Conservation (phyloP, 1,139 yeast species). For the Pichia sp. region DNA sequence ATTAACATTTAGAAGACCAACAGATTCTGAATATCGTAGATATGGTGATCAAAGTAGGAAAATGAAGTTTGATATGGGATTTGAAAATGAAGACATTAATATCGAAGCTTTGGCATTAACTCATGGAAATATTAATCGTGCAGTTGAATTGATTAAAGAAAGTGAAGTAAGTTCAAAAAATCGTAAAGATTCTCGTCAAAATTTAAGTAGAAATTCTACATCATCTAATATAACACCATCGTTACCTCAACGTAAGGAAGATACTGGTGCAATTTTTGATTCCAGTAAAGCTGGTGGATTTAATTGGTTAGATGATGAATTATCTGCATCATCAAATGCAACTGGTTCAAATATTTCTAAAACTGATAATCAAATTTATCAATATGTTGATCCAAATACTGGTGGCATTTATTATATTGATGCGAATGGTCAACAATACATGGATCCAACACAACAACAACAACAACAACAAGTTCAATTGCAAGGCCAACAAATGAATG, state of each 20-base stretch:
- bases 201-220: neutral
- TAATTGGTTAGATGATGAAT: slow-evolving; percentile 32
- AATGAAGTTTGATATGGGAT: slow-evolving; percentile 41
- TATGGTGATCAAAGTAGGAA: slow-evolving; percentile 37
- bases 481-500: slow-evolving; percentile 16
- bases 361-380: slow-evolving; percentile 36
- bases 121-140: slow-evolving; percentile 43
- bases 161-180: slow-evolving; percentile 21
- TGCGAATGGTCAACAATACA: slow-evolving; percentile 50
- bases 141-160: slow-evolving; percentile 41
- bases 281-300: slow-evolving; percentile 28
- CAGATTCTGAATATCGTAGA: slow-evolving; percentile 39
- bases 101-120: slow-evolving; percentile 45
- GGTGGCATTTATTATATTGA: slow-evolving; percentile 58
- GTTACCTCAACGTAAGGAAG: slow-evolving; percentile 42
- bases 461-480: slow-evolving; percentile 29
- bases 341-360: slow-evolving; percentile 14
- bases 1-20: slow-evolving; percentile 23
- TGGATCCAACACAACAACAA: slow-evolving; percentile 52
- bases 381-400: slow-evolving; percentile 56
- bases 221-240: slow-evolving; percentile 29
- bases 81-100: slow-evolving; percentile 39
- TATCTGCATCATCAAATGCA: slow-evolving; percentile 29
- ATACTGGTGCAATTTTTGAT: slow-evolving; percentile 25
- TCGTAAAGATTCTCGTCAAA: neutral